phyloP scores from a whole-genome alignment of 352 stramenopile species.

The Phytopythium montanum region DNA sequence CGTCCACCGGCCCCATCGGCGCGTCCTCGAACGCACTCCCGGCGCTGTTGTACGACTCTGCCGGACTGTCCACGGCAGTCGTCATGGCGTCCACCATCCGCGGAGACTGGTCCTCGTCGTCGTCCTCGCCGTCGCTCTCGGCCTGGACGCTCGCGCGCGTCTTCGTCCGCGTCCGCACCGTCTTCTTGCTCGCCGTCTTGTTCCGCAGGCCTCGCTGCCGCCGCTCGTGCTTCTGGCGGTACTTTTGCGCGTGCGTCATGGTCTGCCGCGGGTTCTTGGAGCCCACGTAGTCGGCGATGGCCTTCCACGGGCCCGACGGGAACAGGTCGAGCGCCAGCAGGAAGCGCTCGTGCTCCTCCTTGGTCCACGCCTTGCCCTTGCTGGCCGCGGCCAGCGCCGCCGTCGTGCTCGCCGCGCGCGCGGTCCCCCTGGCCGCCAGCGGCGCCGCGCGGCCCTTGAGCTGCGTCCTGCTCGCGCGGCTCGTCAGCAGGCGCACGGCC shows the following conservation, averaged over 20 bases:
- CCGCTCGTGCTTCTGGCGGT: slow-evolving; percentile 70
- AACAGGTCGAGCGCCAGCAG: slow-evolving; percentile 51
- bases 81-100: neutral
- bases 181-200: slow-evolving; percentile 25
- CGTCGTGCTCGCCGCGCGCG: slow-evolving; percentile 15
- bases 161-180: slow-evolving; percentile 6
- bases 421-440: too few species aligned
- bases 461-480: slow-evolving; percentile 4
- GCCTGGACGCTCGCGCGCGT: neutral
- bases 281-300: slow-evolving; percentile 52
- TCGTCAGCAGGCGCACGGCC: slow-evolving; percentile 23
- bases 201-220: slow-evolving; percentile 48
- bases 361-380: slow-evolving; percentile 57
- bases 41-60: neutral
- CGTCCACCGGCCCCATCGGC: neutral
- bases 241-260: slow-evolving; percentile 94
- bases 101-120: slow-evolving; percentile 18
- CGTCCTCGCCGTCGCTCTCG: slow-evolving; percentile 13
- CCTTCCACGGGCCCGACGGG: slow-evolving; percentile 58
- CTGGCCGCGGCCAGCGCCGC: slow-evolving; percentile 30
- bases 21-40: neutral
- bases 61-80: neutral
- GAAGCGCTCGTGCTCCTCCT: slow-evolving; percentile 51
- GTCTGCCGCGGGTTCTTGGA: slow-evolving; percentile 89
- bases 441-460: slow-evolving; percentile 1